A percentile compares a stretch with the other conserved stretches of the same genome.
Conservation (phyloP, 2,329 filamentous ascomycete species). For the Elsinoe ampelina region DNA sequence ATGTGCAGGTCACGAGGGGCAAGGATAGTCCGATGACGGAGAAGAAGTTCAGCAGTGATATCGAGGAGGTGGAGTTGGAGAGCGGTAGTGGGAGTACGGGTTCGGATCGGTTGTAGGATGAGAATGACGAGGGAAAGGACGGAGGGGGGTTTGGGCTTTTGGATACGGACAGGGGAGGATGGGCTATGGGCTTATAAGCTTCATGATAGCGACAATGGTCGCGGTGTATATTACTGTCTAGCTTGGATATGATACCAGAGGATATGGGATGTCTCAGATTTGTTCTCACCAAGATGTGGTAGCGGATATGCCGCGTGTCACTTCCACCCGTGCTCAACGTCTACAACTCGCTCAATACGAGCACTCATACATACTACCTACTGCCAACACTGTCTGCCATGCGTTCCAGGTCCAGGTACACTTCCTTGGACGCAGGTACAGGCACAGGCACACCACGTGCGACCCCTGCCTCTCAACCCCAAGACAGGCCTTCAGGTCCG, state of each 20-base stretch:
- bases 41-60: conserved; percentile 8
- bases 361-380: too few relatives aligned
- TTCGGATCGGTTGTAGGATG: conserved; percentile 1
- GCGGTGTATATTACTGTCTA: conserved; percentile 7
- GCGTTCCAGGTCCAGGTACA: too few relatives aligned
- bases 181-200: neutral
- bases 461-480: too few relatives aligned
- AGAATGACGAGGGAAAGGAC: neutral
- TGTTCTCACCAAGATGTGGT: neutral
- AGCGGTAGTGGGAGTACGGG: conserved; percentile 1
- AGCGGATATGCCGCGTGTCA: neutral
- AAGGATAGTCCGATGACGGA: conserved; percentile 1
- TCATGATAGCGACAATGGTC: neutral
- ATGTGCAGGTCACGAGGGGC: conserved; percentile 6
- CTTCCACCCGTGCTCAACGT: too few relatives aligned
- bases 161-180: neutral
- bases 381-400: too few relatives aligned
- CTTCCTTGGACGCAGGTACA: too few relatives aligned
- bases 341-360: too few relatives aligned
- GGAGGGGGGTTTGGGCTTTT: neutral
- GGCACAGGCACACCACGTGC: too few relatives aligned
- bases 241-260: conserved; percentile 7
- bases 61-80: conserved; percentile 5
- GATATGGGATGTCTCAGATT: neutral
- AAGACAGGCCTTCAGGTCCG: too few relatives aligned